Evolutionary conservation across 2,329 filamentous ascomycete genomes (phyloP), one percentile per base, ranked within the genome.

Genomic region (Fusarium sp.): DNA sequence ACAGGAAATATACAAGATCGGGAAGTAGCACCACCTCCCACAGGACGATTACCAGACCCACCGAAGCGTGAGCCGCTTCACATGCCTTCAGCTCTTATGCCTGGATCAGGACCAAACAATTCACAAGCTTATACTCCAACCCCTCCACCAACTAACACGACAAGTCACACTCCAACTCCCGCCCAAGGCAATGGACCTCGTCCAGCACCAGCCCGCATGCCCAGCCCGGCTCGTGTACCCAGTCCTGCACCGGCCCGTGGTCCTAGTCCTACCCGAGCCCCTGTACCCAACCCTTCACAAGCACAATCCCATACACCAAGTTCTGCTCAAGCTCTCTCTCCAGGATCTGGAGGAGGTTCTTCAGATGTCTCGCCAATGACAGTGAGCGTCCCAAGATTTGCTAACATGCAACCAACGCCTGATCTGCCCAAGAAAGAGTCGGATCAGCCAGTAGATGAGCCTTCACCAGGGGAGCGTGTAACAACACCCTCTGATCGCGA

Each of bases 1-100:
- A 73, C 75, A 5, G 75, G 76, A 35, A 80, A 79, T n/a, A 73
- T 78, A 55, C 77, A 71, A 49, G 82, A 82, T 6, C 78, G 79
- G 41, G 75, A 80, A 74, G 74, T 18, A 26, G 52, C 53, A 48
- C 70, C 74, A 35, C 55, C 71, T 27, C 62, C 75, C 6, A 63
- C 65, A 41, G 64, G 69, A 55, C 62, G 73, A 27, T 58, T 67
- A 14, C 68, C 64, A 17, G 75, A 77, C 26, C 48, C 67, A 18
- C 70, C 67, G 35, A 76, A 59, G 35, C 62, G 62, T 27, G 71
- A 73, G 42, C 66, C 64, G 26, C 48, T 49, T 53, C 63, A 67
- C 27, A 67, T 63, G 38, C 69, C 75, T 44, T 46, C 72, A 53
- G 40, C 70, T 54, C 65, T 76, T 9, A 77, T 30, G 30, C 64